Evolutionary conservation across 2,329 filamentous ascomycete genomes (phyloP).

Genomic region (Ceratocystis cacaofunesta): DNA sequence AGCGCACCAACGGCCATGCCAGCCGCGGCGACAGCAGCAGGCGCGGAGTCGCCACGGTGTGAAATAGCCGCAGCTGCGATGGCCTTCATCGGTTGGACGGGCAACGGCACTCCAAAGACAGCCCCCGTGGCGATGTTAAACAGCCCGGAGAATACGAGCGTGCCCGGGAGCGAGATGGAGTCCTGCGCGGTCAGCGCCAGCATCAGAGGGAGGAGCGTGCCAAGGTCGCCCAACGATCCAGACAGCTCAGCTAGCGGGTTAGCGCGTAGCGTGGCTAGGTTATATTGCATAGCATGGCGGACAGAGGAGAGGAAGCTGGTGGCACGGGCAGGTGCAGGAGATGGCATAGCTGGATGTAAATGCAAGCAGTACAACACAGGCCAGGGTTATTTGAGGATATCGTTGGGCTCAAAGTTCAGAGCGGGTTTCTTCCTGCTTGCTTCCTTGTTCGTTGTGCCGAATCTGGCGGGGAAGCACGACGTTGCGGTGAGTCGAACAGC

Average conservation of each 20-base stretch:
- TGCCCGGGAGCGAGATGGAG: constrained; percentile 69
- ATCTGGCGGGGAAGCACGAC: not conserved
- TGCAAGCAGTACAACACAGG: not conserved
- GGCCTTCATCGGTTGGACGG: constrained; percentile 82
- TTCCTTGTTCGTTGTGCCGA: no score
- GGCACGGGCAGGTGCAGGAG: not conserved
- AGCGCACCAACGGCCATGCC: constrained; percentile 56
- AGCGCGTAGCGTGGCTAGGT: constrained; percentile 33
- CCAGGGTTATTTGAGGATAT: not conserved
- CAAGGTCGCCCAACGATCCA: constrained; percentile 73
- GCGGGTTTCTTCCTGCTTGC: not conserved
- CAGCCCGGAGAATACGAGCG: constrained; percentile 73
- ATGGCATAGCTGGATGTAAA: not conserved
- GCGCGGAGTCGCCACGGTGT: constrained; percentile 36
- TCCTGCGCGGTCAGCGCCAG: constrained; percentile 66
- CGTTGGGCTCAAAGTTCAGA: not conserved
- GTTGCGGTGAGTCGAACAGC: not conserved
- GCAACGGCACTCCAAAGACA: constrained; percentile 74
- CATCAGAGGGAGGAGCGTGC: constrained; percentile 77
- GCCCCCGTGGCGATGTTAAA: constrained; percentile 75
- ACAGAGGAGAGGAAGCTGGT: not conserved
- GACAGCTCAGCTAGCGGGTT: constrained; percentile 59
- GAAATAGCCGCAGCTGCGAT: constrained; percentile 83
- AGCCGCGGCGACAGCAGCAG: constrained; percentile 52
- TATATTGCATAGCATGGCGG: constrained; percentile 30